Base-by-base conservation (phyloP, 1,284 basidiomycete genomes). In the Microbotryum silenes-acaulis region DNA sequence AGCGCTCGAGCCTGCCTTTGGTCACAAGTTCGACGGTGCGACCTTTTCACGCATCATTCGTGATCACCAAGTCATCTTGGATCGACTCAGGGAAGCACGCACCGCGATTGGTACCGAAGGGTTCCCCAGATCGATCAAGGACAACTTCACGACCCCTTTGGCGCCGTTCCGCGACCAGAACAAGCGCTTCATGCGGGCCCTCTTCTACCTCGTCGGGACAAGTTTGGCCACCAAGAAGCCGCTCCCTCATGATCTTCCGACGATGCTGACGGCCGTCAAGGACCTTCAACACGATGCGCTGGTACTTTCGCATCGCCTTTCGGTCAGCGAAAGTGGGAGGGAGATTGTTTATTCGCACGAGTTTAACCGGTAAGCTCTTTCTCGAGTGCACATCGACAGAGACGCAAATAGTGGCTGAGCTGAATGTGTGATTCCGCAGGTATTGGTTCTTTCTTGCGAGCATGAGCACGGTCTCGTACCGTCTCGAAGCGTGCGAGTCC, bases 231-330 rank as follows among this genome's bases (percentile, higher is more conserved):
- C 53, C 50, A 53, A 76, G 60, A 63, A 18, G 4, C 37, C 37
- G 37, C 14, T 42, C 16, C 69, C 73, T 20, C 69, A 71, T 20
- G 74, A 74, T 25, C 68, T 72, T 6, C 74, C 73, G 3, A 59
- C 63, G 7, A 64, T 67, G 21, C 52, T 66, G 23, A 52, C 60
- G 6, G 57, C 62, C 2, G 63, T 67, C 6, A 59, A 64, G 4
- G 64, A 71, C 44, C 67, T 75, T 54, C 60, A 74, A 37, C 73
- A 75, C 62, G 74, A 75, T 54, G 73, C 74, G 6, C 59, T 75
- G 33, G 63, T 75, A 5, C 66, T 75, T 6, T 69, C 69, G 3
- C 54, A 66, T 2, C 57, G 70, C 20, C 65, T 73, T n/a, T 64
- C 71, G 10, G 18, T 37, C 73, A n/a, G 64, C 68, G 27, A 68